Evolutionary conservation across 2,329 filamentous ascomycete genomes (phyloP), one percentile per base, ranked within the genome.

Genomic region (Piedraia hortae): DNA sequence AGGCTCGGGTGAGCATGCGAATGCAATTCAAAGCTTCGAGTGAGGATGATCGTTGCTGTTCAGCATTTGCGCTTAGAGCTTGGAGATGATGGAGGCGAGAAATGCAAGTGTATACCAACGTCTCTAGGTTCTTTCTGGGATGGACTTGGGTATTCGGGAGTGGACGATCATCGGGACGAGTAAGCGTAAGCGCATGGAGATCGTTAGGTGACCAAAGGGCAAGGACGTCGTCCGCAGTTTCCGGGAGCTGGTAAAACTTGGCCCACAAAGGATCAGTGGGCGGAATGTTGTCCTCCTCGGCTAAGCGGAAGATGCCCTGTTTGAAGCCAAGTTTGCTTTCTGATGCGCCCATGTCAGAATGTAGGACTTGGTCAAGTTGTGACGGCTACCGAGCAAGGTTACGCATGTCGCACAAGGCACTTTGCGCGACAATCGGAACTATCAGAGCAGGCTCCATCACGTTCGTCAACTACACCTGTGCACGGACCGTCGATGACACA

Each of bases 271-370:
- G 57, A 51, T 91, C 77, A 47, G 85, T 71, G 25, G 77, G 65
- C 28, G 77, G 59, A 41, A 93, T 91, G 43, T 73, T 59, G 33
- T 68, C 66, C 45, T 89, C 72, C 45, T 90, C 78, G n/a, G 78
- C 85, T 27, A 97, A 64, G 42, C 73, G 67, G 54, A 93, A 91
- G 53, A 93, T 89, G 50, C 80, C 82, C 51, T 89, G 75, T 52
- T 91, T 93, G 61, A 97, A 93, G 43, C 82, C 77, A 43, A 93
- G 67, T 60, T 93, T 93, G 39, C 82, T 93, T 53, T 93, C 82
- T 50, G 82, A 91, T 43, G 82, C 82, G 48, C 85, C 85, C 85
- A 97, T 97, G n/a, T n/a, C 26, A 12, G 16, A 15, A 21, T 22
- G 8, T 22, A n/a, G n/a, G n/a, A n/a, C n/a, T n/a, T n/a, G n/a